Evolutionary conservation across 2,329 filamentous ascomycete species (phyloP).

Genomic region (Fusarium oligoseptatum): DNA sequence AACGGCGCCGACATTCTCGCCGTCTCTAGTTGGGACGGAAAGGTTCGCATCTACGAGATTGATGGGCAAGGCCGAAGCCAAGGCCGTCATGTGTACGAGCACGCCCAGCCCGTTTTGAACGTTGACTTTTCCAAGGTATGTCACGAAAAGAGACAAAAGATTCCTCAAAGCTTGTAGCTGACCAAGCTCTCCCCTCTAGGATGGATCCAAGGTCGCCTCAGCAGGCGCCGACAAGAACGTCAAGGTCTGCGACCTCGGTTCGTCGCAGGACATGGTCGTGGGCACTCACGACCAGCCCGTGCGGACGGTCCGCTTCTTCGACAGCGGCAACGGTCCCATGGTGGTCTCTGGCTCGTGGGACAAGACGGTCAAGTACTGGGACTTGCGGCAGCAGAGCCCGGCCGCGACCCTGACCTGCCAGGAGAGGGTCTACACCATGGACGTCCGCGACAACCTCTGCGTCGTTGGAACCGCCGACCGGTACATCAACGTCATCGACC

Average conservation of each 20-base stretch:
- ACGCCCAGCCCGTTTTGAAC: slow-evolving; percentile 86
- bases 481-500: slow-evolving; percentile 95
- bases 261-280: slow-evolving; percentile 77
- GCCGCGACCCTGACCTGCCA: slow-evolving; percentile 76
- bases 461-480: slow-evolving; percentile 95
- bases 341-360: slow-evolving; percentile 95
- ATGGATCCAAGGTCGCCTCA: slow-evolving; percentile 89
- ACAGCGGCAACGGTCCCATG: slow-evolving; percentile 79
- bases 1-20: slow-evolving; percentile 80
- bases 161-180: slow-evolving; percentile 3
- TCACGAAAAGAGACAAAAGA: not conserved
- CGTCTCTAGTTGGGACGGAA: slow-evolving; percentile 96
- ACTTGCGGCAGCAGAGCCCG: slow-evolving; percentile 75
- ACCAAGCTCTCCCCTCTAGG: slow-evolving; percentile 63
- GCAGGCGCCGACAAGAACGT: slow-evolving; percentile 92
- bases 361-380: slow-evolving; percentile 92
- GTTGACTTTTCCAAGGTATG: slow-evolving; percentile 90
- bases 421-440: slow-evolving; percentile 91
- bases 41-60: slow-evolving; percentile 97
- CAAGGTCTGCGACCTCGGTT: slow-evolving; percentile 85
- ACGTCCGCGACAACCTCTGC: slow-evolving; percentile 87
- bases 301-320: slow-evolving; percentile 82
- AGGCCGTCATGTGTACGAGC: slow-evolving; percentile 88
- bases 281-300: slow-evolving; percentile 89
- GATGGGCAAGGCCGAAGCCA: slow-evolving; percentile 79